Conservation (phyloP, 2,329 filamentous ascomycete species). For the Aspergillus novofumigatus region DNA sequence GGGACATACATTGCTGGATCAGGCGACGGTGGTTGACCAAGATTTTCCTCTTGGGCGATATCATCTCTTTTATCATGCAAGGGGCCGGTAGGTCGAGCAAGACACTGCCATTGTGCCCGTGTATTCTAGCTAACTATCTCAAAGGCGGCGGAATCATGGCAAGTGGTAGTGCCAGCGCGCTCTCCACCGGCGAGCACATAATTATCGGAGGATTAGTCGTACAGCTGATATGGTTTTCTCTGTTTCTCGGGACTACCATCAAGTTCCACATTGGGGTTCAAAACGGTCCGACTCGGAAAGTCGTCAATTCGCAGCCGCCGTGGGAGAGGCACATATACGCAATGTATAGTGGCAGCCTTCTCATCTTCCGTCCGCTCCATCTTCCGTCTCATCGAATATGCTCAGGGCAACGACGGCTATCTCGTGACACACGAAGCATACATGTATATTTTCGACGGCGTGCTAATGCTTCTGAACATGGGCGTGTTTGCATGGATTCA, state of each 20-base stretch:
- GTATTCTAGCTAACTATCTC: neutral
- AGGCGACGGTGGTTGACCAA: neutral
- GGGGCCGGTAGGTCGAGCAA: neutral
- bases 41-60: neutral
- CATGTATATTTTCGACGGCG: constrained; percentile 19
- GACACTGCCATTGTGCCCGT: neutral
- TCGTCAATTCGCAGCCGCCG: neutral
- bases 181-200: neutral
- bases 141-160: neutral
- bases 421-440: constrained; percentile 19
- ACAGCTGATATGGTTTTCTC: neutral
- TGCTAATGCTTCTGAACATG: constrained; percentile 12
- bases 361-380: constrained; percentile 21
- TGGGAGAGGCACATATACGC: constrained; percentile 8
- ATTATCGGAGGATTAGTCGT: neutral
- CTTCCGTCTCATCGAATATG: constrained; percentile 18
- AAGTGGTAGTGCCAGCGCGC: neutral
- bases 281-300: neutral
- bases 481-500: constrained; percentile 4
- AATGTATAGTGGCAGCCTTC: constrained; percentile 9
- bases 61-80: neutral
- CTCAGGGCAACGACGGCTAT: constrained; percentile 19
- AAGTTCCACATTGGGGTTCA: neutral
- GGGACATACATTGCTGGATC: neutral
- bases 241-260: neutral